Conservation (phyloP, 2,329 filamentous ascomycete species). For the Trichoderma simmonsii region DNA sequence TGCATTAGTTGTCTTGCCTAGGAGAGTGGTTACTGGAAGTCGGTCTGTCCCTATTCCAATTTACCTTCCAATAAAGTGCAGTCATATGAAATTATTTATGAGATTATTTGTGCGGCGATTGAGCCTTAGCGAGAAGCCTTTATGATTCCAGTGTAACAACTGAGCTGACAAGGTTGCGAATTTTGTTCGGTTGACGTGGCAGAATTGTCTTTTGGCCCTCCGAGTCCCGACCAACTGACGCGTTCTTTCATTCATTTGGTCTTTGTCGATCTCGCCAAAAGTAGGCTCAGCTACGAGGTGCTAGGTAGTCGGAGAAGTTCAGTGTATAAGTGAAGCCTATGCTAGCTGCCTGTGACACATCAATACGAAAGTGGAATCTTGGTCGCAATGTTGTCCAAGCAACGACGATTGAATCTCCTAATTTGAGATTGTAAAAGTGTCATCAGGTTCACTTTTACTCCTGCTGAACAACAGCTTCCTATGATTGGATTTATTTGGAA, state of each 20-base stretch:
- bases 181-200: background rate
- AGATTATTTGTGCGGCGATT: too few relatives aligned
- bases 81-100: background rate
- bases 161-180: background rate
- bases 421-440: background rate
- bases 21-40: background rate
- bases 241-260: background rate
- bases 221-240: background rate
- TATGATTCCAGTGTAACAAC: background rate
- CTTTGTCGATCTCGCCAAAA: background rate
- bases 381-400: background rate
- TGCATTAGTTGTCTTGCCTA: background rate
- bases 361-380: background rate
- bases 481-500: background rate
- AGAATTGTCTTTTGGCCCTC: background rate
- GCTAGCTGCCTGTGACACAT: background rate
- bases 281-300: background rate
- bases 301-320: background rate
- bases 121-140: background rate
- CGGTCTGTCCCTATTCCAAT: background rate
- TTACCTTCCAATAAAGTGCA: background rate
- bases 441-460: background rate
- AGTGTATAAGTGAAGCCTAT: background rate
- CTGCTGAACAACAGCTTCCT: background rate
- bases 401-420: background rate